Conservation (phyloP, 2,329 filamentous ascomycete genomes). For the Calycina marina region DNA sequence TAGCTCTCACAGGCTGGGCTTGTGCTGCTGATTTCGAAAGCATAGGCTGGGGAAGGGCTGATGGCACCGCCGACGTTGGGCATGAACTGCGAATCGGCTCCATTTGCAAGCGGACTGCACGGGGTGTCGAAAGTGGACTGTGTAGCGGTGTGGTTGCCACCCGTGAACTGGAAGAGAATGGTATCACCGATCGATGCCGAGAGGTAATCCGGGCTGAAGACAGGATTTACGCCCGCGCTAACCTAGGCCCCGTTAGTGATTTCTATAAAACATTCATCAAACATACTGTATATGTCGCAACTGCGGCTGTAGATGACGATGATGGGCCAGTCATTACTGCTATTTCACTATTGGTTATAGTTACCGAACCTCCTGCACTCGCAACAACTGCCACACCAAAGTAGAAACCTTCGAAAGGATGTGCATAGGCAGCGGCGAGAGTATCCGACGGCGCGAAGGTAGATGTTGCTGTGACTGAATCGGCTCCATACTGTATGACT, state of each 20-base stretch:
- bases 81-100: constrained; percentile 46
- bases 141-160: constrained; percentile 33
- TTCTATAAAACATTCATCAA: background rate
- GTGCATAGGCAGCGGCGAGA: constrained; percentile 12
- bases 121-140: constrained; percentile 23
- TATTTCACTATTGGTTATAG: no score
- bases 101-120: constrained; percentile 26
- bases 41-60: constrained; percentile 27
- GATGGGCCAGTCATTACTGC: background rate
- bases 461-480: constrained; percentile 10
- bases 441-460: constrained; percentile 9
- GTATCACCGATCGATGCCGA: constrained; percentile 19
- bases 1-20: constrained; percentile 7
- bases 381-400: constrained; percentile 5
- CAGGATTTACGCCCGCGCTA: constrained; percentile 6
- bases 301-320: constrained; percentile 2
- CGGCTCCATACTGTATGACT: constrained; percentile 11
- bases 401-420: constrained; percentile 12
- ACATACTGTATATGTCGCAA: constrained; percentile 9
- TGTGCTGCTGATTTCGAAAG: constrained; percentile 5
- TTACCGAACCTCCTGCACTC: background rate
- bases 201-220: constrained; percentile 48
- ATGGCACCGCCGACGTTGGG: constrained; percentile 15
- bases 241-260: constrained; percentile 6
- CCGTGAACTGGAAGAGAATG: constrained; percentile 21